Percentiles rank a stretch among this genome's conserved stretches.
Conservation (phyloP, 495 filamentous ascomycete genomes). For the Paragyromitra xinjiangensis region DNA sequence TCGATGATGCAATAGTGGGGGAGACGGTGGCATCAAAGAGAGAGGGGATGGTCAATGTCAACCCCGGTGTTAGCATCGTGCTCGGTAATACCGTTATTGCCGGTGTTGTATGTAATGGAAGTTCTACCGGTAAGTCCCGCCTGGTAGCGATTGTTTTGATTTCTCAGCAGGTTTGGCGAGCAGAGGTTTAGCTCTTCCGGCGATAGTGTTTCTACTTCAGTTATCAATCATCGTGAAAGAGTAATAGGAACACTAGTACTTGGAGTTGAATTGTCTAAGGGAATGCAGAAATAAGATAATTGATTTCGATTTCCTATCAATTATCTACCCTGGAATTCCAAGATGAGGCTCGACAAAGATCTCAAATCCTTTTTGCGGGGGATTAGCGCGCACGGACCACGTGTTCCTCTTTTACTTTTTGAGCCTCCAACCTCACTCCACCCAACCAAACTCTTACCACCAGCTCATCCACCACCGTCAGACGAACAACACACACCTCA, state of each 20-base stretch:
- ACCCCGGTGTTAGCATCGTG: neutral
- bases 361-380: slow-evolving; percentile 2
- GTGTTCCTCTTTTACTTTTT: slow-evolving; percentile 35
- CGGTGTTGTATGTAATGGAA: neutral
- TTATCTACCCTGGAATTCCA: neutral
- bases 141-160: neutral
- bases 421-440: slow-evolving; percentile 48
- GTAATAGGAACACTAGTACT: neutral
- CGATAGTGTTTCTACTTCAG: neutral
- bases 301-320: neutral
- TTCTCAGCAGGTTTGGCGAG: neutral
- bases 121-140: neutral
- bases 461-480: slow-evolving; percentile 32
- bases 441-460: slow-evolving; percentile 33
- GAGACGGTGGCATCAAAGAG: neutral
- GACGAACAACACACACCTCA: slow-evolving; percentile 24
- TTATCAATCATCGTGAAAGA: neutral
- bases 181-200: neutral
- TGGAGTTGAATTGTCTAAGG: neutral
- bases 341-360: slow-evolving; percentile 17
- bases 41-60: neutral
- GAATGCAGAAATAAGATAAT: neutral
- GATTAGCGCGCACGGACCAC: slow-evolving; percentile 25
- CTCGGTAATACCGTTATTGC: slow-evolving; percentile 4
- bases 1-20: slow-evolving; percentile 21